Evolutionary conservation across 306 rosid genomes (phyloP).

Genomic region (Vigna angularis): DNA sequence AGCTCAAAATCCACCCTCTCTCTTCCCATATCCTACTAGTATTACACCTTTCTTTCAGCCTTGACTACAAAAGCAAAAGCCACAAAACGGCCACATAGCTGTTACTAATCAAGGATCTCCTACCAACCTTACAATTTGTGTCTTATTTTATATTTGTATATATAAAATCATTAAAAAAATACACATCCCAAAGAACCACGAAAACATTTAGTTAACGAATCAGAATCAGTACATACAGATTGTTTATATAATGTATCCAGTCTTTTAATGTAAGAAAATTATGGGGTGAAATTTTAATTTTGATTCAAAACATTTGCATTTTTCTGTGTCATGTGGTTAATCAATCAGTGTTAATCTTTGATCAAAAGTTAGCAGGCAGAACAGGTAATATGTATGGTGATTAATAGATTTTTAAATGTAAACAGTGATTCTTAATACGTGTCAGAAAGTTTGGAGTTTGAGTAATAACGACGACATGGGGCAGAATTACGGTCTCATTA

Average conservation of each 20-base stretch:
- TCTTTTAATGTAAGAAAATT: no score
- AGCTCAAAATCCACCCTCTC: conserved; percentile 44
- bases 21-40: conserved; percentile 20
- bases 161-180: neutral
- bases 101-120: conserved; percentile 51
- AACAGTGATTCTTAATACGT: conserved; percentile 14
- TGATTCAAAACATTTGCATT: neutral
- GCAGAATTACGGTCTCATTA: conserved; percentile 41
- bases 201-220: neutral
- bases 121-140: conserved; percentile 40
- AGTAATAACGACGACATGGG: conserved; percentile 55
- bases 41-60: conserved; percentile 67
- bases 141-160: neutral
- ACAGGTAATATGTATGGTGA: neutral
- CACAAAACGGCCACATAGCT: conserved; percentile 67
- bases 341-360: conserved; percentile 9
- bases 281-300: neutral
- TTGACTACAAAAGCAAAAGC: conserved; percentile 94
- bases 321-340: conserved; percentile 14
- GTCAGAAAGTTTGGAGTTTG: conserved; percentile 42
- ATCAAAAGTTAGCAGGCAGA: conserved; percentile 9
- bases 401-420: neutral
- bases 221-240: neutral
- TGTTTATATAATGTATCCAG: no score
- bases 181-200: neutral